Conservation (phyloP, 306 rosid species). For the Nissolia schottii region DNA sequence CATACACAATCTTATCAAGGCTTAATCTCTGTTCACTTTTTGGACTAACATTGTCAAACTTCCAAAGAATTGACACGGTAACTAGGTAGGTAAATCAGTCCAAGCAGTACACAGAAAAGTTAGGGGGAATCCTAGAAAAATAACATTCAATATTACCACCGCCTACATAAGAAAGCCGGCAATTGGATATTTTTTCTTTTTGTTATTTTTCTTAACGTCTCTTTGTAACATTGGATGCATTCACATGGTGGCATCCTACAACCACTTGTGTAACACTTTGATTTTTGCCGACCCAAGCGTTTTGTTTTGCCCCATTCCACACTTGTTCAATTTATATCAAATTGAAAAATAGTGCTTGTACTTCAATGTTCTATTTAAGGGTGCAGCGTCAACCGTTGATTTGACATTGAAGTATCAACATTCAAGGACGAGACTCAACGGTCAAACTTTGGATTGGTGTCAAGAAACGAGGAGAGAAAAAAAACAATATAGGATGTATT, state of each 20-base stretch:
- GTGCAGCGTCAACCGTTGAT: conserved; percentile 25
- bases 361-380: conserved; percentile 23
- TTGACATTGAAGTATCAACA: background rate
- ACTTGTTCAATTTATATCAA: background rate
- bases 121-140: conserved; percentile 29
- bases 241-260: conserved; percentile 31
- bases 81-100: background rate
- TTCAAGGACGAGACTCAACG: conserved; percentile 6
- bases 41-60: background rate
- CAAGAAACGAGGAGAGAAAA: background rate
- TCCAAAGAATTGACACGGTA: background rate
- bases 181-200: conserved; percentile 23
- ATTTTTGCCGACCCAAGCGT: conserved; percentile 22
- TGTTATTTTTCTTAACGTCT: conserved; percentile 25
- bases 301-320: background rate
- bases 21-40: background rate
- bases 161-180: conserved; percentile 26
- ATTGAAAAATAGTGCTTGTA: background rate
- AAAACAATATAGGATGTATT: background rate
- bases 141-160: conserved; percentile 2
- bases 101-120: background rate
- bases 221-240: conserved; percentile 23
- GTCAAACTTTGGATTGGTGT: background rate
- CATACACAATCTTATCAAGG: background rate
- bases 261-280: conserved; percentile 13